Evolutionary conservation across 352 stramenopile genomes (phyloP), one percentile per base, ranked within the genome.

Genomic region (Phytophthora capsici): DNA sequence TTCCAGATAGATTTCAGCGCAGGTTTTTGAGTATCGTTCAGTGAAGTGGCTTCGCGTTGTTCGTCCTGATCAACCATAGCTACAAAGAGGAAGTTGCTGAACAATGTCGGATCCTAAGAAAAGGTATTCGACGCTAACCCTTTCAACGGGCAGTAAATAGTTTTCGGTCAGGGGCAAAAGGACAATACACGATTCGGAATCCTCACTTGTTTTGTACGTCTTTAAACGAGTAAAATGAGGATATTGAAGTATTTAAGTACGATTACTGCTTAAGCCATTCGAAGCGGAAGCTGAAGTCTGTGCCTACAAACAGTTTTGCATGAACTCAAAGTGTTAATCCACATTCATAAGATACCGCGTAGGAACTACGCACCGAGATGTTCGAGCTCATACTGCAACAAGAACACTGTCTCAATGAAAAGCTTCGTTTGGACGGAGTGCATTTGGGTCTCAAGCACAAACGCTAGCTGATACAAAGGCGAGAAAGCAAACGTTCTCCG

Each of bases 371-470:
- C 41, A 41, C 26, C 46, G 14, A 40, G 22, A 19, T 59, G 57
- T 8, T 8, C 37, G 26, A 66, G 57, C 16, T 66, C 57, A 41
- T 59, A 66, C 8, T 57, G 38, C 40, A 66, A 20, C 8, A 66
- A 2, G 13, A 56, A 40, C 9, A 58, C 19, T 16, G 19, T 25
- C 7, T 36, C 48, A 12, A 52, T 28, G 26, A 65, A 65, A n/a
- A 58, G 26, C n/a, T 30, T 36, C 14, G 50, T 43, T 48, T 66
- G 57, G 5, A 65, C 38, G 2, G 38, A 41, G 17, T 48, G 47
- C 16, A 65, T 44, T 20, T 84, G 68, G 2, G 46, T 74, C 47
- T 74, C 52, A 26, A 84, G 57, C 50, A 80, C 71, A 14, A 81
- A 84, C 9, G 52, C 64, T 6, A 84, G 57, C 14, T 75, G 69